Conservation (phyloP, 768 basidiomycete genomes). For the Suillus spraguei region DNA sequence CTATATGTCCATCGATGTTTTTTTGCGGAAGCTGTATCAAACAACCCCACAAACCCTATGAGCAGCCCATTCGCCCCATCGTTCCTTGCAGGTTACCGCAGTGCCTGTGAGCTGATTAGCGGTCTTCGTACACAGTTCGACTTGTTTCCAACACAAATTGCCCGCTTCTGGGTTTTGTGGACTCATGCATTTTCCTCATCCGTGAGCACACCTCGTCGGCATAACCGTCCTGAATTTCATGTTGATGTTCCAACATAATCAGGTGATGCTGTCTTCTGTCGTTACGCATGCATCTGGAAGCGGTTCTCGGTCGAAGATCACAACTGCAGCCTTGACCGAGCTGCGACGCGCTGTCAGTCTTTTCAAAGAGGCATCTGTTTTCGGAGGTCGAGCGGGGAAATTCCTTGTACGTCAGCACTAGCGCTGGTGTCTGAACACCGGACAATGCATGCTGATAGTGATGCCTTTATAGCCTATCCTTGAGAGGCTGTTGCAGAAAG, state of each 20-base stretch:
- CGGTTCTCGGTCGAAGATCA: conserved; percentile 59
- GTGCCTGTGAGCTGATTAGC: conserved; percentile 59
- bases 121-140: conserved; percentile 51
- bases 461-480: conserved; percentile 58
- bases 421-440: not conserved
- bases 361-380: conserved; percentile 61
- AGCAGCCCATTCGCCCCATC: conserved; percentile 67
- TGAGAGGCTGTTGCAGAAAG: conserved; percentile 61
- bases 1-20: conserved; percentile 77
- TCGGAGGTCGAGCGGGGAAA: conserved; percentile 70
- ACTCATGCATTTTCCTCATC: conserved; percentile 70
- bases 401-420: conserved; percentile 53
- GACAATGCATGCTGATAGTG: not conserved
- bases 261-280: conserved; percentile 82
- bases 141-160: conserved; percentile 57
- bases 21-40: conserved; percentile 72
- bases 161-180: conserved; percentile 74
- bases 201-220: conserved; percentile 38
- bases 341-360: conserved; percentile 60
- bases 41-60: conserved; percentile 66
- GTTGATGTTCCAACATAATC: conserved; percentile 8
- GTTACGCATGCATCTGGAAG: conserved; percentile 61
- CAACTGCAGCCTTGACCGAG: conserved; percentile 69
- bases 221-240: conserved; percentile 5
- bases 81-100: conserved; percentile 68